A percentile compares a stretch with the other conserved stretches of the same genome.
These are phyloP conservation scores for Alternaria postmessia DNA, from an alignment of 2,329 filamentous ascomycete genomes.

Conservation along the genomic window DNA sequence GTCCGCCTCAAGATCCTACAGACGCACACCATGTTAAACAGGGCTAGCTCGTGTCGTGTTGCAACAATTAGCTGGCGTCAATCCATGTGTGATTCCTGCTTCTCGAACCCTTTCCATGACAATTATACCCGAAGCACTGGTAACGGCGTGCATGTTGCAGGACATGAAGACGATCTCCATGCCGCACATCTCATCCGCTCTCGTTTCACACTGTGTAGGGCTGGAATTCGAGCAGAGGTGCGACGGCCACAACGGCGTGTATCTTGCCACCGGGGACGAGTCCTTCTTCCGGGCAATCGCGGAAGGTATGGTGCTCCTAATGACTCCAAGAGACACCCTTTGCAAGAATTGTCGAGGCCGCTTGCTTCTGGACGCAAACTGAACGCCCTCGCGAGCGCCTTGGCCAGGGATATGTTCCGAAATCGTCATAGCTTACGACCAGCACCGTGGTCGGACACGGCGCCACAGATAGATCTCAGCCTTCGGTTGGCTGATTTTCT, in stretches of 20 bases:
- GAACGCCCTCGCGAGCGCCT: slow-evolving; percentile 9
- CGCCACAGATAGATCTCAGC: slow-evolving; percentile 34
- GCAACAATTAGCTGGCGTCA: slow-evolving; percentile 17
- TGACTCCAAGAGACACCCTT: slow-evolving; percentile 2
- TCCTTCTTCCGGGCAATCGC: not conserved
- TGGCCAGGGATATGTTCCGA: slow-evolving; percentile 21
- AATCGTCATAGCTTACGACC: slow-evolving; percentile 39
- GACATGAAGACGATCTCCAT: slow-evolving; percentile 7
- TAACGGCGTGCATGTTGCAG: slow-evolving; percentile 3
- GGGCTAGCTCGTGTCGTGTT: slow-evolving; percentile 9
- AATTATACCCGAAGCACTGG: slow-evolving; percentile 5
- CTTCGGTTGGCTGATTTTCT: slow-evolving; percentile 38
- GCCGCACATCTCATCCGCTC: not conserved
- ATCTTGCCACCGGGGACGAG: not conserved
- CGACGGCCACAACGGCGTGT: not conserved
- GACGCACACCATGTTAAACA: slow-evolving; percentile 3
- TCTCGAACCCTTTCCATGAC: slow-evolving; percentile 11
- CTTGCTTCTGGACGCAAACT: slow-evolving; percentile 2
- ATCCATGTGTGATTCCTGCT: slow-evolving; percentile 15
- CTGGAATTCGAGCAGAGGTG: not conserved
- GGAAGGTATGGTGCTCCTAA: not conserved
- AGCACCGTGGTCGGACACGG: slow-evolving; percentile 34
- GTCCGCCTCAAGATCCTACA: slow-evolving; percentile 5
- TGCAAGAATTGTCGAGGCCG: not conserved
- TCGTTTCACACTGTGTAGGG: not conserved